Base-by-base conservation (phyloP, 176 grass and related monocot species). In the bread wheat (Triticum aestivum) region DNA sequence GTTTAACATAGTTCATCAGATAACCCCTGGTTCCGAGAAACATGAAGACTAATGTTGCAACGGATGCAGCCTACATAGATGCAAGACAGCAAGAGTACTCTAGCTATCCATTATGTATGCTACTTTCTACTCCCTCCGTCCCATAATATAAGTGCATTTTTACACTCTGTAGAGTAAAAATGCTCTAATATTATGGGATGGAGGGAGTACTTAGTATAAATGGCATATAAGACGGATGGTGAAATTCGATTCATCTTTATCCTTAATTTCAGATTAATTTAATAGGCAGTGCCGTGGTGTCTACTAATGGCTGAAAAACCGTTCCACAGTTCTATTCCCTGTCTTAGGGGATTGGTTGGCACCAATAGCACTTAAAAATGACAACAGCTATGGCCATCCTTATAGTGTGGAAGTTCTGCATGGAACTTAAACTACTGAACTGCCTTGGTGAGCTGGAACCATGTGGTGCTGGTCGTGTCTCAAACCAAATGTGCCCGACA, bases 331-430 rank as follows among this genome's bases (percentile, higher is more conserved):
- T 62, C 8, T 79, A 20, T 9, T 72, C 79, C 81, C 80, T 35
- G 9, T 49, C 83, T 79, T 58, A 9, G n/a, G 65, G 42, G 80
- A 52, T 34, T 30, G 32, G 73, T 23, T 39, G 45, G 27, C 6
- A n/a, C 65, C 37, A 64, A 65, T 77, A 77, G 65, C 23, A 72
- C 88, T 78, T 64, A 54, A 8, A 77, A 77, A 82, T 78, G 44
- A 39, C 34, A 83, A 78, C 3, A 54, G 51, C 88, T 64, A 78
- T 37, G 26, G n/a, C 17, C 47, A 83, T 69, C 67, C 20, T 34
- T 80, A 44, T 78, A 61, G 26, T 15, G 49, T 59, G 8, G 13
- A 59, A 69, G 73, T 65, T 66, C 29, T 12, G 9, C 0, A 17
- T 29, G 21, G 23, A 52, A 1, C 18, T 73, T 42, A 4, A 79